Conservation (phyloP, 2,329 filamentous ascomycete species). For the Fusarium coffeatum region DNA sequence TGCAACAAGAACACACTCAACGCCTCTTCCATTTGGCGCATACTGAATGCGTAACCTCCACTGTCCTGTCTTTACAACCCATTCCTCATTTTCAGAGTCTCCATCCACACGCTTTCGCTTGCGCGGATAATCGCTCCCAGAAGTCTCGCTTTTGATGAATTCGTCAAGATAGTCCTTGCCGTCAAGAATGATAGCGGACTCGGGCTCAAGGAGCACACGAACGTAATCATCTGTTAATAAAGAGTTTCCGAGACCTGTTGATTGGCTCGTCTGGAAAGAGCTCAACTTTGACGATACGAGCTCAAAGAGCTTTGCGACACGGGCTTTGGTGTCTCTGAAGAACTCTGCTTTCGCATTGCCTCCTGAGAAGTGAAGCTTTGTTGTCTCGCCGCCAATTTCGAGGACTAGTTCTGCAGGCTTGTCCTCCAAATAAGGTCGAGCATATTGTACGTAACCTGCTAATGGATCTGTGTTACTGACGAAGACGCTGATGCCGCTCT, state of each 20-base stretch:
- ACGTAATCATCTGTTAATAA: constrained; percentile 77
- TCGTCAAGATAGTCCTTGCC: constrained; percentile 58
- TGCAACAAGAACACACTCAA: constrained; percentile 79
- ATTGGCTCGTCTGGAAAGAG: constrained; percentile 68
- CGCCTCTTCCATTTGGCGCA: constrained; percentile 60
- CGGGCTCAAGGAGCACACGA: constrained; percentile 69
- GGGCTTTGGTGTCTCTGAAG: constrained; percentile 74
- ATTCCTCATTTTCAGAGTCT: constrained; percentile 56
- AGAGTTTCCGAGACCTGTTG: constrained; percentile 75
- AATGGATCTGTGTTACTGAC: constrained; percentile 52
- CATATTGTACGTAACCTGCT: constrained; percentile 76
- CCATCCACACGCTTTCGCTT: constrained; percentile 60
- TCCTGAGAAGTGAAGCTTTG: constrained; percentile 62
- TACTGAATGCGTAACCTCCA: constrained; percentile 77
- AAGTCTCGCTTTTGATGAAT: constrained; percentile 46
- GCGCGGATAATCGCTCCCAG: constrained; percentile 52
- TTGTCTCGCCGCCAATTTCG: constrained; percentile 78
- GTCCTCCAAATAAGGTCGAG: constrained; percentile 87
- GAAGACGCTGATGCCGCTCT: constrained; percentile 79
- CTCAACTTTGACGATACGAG: constrained; percentile 86
- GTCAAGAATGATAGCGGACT: constrained; percentile 70
- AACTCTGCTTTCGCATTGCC: constrained; percentile 72
- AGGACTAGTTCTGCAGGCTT: constrained; percentile 78
- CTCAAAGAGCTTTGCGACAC: constrained; percentile 79
- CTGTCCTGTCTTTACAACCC: constrained; percentile 75